Evolutionary conservation across 768 basidiomycete species (phyloP).

Genomic region (Cubamyces lactineus): DNA sequence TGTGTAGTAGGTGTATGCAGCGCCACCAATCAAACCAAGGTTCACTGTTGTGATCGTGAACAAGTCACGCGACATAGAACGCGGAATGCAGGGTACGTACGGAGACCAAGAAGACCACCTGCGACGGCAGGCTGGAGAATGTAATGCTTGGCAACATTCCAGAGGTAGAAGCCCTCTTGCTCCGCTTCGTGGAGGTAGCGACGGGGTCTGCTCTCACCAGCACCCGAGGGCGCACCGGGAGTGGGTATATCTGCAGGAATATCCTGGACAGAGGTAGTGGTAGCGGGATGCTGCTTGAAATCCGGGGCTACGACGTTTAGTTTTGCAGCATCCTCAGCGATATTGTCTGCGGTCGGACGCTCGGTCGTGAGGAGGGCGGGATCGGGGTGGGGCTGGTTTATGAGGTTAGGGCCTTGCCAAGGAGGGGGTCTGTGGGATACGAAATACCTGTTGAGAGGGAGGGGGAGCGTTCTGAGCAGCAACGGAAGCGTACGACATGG

Average conservation of each 20-base stretch:
- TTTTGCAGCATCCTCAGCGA: slow-evolving; percentile 55
- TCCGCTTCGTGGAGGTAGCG: slow-evolving; percentile 43
- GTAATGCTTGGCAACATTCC: slow-evolving; percentile 53
- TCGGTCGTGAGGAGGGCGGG: slow-evolving; percentile 55
- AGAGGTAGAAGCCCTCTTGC: slow-evolving; percentile 56
- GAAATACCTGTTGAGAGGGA: slow-evolving; percentile 45
- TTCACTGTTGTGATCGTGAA: slow-evolving; percentile 54
- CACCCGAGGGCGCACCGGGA: slow-evolving; percentile 24
- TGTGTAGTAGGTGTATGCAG: slow-evolving; percentile 66
- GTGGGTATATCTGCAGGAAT: slow-evolving; percentile 29
- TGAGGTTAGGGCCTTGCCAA: slow-evolving; percentile 17
- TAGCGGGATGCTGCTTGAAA: slow-evolving; percentile 50
- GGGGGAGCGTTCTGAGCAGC: slow-evolving; percentile 61
- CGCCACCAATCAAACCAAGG: slow-evolving; percentile 64
- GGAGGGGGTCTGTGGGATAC: slow-evolving; percentile 3
- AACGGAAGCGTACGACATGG: slow-evolving; percentile 77
- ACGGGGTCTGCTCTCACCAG: slow-evolving; percentile 37
- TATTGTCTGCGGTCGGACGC: slow-evolving; percentile 40
- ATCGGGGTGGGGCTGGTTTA: slow-evolving; percentile 62
- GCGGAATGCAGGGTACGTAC: slow-evolving; percentile 42
- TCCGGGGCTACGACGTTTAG: slow-evolving; percentile 56
- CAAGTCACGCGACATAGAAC: neutral
- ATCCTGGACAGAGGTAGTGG: slow-evolving; percentile 34
- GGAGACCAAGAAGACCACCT: slow-evolving; percentile 71
- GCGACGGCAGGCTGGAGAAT: slow-evolving; percentile 69